These are phyloP conservation scores for Emergomyces pasteurianus DNA, from an alignment of 2,329 filamentous ascomycete species.

Conservation along the genomic window DNA sequence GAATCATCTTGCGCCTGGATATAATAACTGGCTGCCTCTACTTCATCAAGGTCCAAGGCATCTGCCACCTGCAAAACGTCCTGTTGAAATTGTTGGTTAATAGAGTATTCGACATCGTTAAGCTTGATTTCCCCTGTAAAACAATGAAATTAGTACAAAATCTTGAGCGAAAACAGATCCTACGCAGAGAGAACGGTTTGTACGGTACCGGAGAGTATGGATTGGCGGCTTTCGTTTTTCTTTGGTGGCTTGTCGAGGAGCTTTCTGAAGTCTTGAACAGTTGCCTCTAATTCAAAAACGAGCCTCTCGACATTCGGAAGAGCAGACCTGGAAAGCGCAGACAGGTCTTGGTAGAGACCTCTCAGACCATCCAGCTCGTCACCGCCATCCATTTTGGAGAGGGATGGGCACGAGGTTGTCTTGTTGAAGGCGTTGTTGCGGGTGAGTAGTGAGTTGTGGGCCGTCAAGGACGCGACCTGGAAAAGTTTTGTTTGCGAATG, in stretches of 20 bases:
- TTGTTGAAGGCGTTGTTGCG: not conserved
- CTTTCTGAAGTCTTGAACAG: conserved; percentile 55
- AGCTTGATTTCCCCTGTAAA: conserved; percentile 60
- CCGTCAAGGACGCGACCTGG: not conserved
- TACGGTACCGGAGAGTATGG: conserved; percentile 52
- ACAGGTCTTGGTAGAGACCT: conserved; percentile 74
- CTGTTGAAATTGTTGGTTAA: conserved; percentile 84
- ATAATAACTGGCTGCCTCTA: conserved; percentile 67
- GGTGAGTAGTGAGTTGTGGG: not conserved
- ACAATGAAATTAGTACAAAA: conserved; percentile 1
- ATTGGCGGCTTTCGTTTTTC: conserved; percentile 62
- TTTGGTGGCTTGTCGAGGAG: conserved; percentile 64
- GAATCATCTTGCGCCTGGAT: conserved; percentile 61
- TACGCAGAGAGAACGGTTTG: not conserved
- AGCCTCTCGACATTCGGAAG: conserved; percentile 59
- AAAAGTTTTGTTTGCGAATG: not conserved
- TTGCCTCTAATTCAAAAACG: conserved; percentile 51
- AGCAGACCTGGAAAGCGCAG: conserved; percentile 60
- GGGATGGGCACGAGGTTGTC: not conserved
- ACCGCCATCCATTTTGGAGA: conserved; percentile 53
- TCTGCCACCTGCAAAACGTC: conserved; percentile 71
- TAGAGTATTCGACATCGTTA: conserved; percentile 58
- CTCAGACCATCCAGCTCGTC: conserved; percentile 66
- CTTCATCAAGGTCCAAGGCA: conserved; percentile 78
- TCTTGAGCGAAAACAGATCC: not conserved